These are phyloP conservation scores for Ustilago curta DNA, from an alignment of 1,284 basidiomycete genomes.

Conservation along the genomic window DNA sequence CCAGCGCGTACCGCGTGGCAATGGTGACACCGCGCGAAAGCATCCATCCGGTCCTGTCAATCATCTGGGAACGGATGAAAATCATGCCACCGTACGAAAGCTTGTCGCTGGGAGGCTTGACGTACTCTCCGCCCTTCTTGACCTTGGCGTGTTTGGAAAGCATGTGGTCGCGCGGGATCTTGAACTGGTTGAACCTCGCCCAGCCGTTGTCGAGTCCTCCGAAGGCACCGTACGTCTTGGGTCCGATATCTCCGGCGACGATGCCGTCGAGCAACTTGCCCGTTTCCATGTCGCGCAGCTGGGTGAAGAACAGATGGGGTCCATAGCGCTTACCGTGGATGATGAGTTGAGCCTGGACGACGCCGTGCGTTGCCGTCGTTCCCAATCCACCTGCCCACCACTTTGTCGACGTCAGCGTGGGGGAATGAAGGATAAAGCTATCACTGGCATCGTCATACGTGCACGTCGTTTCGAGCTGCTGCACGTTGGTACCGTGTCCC, in stretches of 20 bases:
- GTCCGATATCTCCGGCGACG: constrained; percentile 79
- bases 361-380: constrained; percentile 80
- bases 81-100: constrained; percentile 79
- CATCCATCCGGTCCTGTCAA: constrained; percentile 75
- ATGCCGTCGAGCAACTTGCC: constrained; percentile 78
- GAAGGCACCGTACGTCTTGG: constrained; percentile 74
- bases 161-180: constrained; percentile 82
- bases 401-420: constrained; percentile 80
- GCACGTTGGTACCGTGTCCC: constrained; percentile 75
- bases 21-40: constrained; percentile 78
- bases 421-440: constrained; percentile 82
- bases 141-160: constrained; percentile 80
- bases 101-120: constrained; percentile 79
- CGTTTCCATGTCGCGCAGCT: constrained; percentile 71
- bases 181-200: constrained; percentile 76
- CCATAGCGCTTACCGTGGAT: constrained; percentile 78
- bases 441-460: constrained; percentile 78
- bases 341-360: constrained; percentile 81
- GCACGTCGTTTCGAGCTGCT: constrained; percentile 79
- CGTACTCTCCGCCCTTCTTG: constrained; percentile 77
- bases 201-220: constrained; percentile 79
- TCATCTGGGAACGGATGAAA: constrained; percentile 73
- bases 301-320: constrained; percentile 81
- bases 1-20: constrained; percentile 79
- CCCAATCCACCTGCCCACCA: constrained; percentile 83